Evolutionary conservation across 1,139 yeast genomes (phyloP), one percentile per base, ranked within the genome.

Genomic region (Pichia inconspicua): DNA sequence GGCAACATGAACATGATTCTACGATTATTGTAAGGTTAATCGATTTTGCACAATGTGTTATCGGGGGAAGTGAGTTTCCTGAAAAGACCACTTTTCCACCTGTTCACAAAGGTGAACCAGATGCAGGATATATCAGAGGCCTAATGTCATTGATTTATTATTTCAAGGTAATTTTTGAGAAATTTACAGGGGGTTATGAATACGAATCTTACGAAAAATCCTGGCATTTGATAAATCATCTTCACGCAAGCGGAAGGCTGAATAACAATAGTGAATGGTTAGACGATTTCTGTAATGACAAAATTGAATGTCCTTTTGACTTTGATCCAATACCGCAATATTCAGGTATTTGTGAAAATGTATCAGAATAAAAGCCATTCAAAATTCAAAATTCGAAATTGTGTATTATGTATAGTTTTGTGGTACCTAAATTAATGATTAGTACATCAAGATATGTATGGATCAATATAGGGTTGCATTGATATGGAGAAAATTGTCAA

Each of bases 31-130:
- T 92, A 22, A 78, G 89, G 53, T 76, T 94, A 51, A 92, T 94
- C 55, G 99, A 94, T 68, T 94, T 94, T 72, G 97, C 97, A 1
- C 96, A 92, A 61, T 85, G 95, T 59, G 84, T 88, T 25, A 84
- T 90, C n/a, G 80, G 81, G 6, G 84, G 78, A 38, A 80, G 78
- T 54, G 63, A 65, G 14, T 58, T 65, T 28, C 67, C 73, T 4
- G 62, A 66, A 4, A 58, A 62, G 15, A 66, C 69, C 25, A 71
- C 73, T 1, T 78, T 76, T 38, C 95, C 96, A 2, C 97, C 97
- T 1, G 70, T 66, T 44, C 82, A 82, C 58, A 79, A 80, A 2
- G 67, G 72, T 14, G 62, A 68, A 31, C 81, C 88, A 2, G 99
- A 94, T 66, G 64, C 68, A 55, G 99, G 99, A 1, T 94, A 88